These are phyloP conservation scores for Globisporangium alternatum DNA, from an alignment of 352 stramenopile species.

Conservation along the genomic window DNA sequence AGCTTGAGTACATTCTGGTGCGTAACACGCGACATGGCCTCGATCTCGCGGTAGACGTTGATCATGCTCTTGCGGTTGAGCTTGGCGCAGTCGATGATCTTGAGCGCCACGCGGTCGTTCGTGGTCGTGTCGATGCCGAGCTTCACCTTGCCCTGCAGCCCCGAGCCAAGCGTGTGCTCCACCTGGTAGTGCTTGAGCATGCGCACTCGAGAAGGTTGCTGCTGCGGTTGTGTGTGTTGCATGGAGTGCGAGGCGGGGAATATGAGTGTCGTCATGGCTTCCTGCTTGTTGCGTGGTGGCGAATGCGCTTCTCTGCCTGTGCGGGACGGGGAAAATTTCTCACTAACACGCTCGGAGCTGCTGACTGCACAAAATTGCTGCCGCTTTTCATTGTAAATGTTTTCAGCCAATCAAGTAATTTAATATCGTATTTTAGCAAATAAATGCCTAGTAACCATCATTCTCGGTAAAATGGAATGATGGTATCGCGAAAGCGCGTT, in stretches of 20 bases:
- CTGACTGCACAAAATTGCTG: neutral
- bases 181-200: conserved; percentile 79
- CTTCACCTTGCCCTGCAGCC: conserved; percentile 87
- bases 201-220: conserved; percentile 21
- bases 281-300: neutral
- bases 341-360: neutral
- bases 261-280: conserved; percentile 14
- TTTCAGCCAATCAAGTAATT: conserved; percentile 8
- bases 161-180: conserved; percentile 75
- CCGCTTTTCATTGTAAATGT: neutral
- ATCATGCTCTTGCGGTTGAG: conserved; percentile 79
- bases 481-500: conserved; percentile 17
- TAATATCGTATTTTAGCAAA: neutral
- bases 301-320: neutral
- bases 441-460: conserved; percentile 20
- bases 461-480: conserved; percentile 28
- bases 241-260: neutral
- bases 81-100: conserved; percentile 86
- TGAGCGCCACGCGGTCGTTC: conserved; percentile 84
- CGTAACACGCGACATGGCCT: conserved; percentile 84
- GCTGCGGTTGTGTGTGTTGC: neutral
- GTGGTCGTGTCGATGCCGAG: conserved; percentile 79
- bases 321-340: conserved; percentile 13
- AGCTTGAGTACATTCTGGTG: conserved; percentile 84
- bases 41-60: conserved; percentile 88